Base-by-base conservation (phyloP, 192 early-diverging fungal species). In the Oehlia diaphana region DNA sequence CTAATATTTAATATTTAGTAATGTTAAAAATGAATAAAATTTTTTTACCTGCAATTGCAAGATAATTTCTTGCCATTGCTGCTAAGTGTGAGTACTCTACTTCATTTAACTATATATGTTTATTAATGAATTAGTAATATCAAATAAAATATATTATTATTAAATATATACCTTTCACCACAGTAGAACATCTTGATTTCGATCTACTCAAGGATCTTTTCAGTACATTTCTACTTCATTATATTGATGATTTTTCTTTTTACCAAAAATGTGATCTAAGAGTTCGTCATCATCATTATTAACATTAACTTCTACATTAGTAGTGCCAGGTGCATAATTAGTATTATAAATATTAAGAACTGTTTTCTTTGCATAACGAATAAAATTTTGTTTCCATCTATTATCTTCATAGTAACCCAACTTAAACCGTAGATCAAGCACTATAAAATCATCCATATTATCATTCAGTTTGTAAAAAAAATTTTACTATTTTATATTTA, bases 351-450 rank as follows among this genome's bases (percentile, higher is more conserved):
- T 31, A 26, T 72, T 6, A 28, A 72, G 2, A 31, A 72, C 33
- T 8, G 47, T 72, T 72, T 44, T 10, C 21, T 50, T 72, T 2
- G 8, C 44, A 49, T 12, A 23, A 12, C 9, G 19, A 49, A 72
- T 72, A 72, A 72, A 72, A 49, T 31, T 72, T 49, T 72, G 23
- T 72, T 49, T 44, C 33, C 71, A 53, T 0, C 53, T 53, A 2
- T 72, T 28, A 49, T 72, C 49, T 14, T 50, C 28, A 72, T 72
- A 72, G 33, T 72, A 72, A 53, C 16, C 39, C n/a, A 49, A 16
- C 16, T 72, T 72, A 23, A 72, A 26, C 2, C n/a, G 2, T 26
- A 49, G 49, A 26, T 72, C 71, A 53, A 72, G 71, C 4, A 72
- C 71, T 66, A 28, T 66, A 66, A 14, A 66, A 66, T 26, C 31